Percentiles rank a stretch among this genome's conserved stretches.
phyloP scores from a whole-genome alignment of 495 filamentous ascomycete genomes.

The Penicillium flavigenum region DNA sequence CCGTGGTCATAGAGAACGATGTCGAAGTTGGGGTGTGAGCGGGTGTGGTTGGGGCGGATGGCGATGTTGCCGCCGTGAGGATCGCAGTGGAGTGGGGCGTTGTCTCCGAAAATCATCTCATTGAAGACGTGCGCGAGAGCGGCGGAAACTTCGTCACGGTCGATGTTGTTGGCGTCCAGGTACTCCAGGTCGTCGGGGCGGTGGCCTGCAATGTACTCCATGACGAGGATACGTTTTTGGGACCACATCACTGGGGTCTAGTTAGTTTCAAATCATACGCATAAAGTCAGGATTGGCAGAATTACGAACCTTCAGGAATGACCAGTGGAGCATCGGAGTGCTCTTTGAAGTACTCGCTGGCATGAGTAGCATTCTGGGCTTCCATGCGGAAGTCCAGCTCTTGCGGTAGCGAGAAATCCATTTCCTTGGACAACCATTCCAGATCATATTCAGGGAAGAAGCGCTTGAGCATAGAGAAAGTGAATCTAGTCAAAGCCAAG shows the following conservation, averaged over 20 bases:
- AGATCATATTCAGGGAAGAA: constrained; percentile 98
- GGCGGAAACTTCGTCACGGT: constrained; percentile 94
- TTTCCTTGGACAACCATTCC: constrained; percentile 91
- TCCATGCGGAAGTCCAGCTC: constrained; percentile 91
- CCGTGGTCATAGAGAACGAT: constrained; percentile 98
- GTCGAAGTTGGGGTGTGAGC: constrained; percentile 79
- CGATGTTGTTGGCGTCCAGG: constrained; percentile 80
- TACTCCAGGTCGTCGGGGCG: constrained; percentile 88
- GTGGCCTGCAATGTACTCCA: constrained; percentile 87
- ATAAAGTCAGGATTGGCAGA: background rate
- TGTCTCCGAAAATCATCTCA: constrained; percentile 96
- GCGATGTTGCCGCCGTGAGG: constrained; percentile 98
- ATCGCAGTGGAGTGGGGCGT: constrained; percentile 92
- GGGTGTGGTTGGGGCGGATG: constrained; percentile 67
- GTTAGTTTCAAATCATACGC: constrained; percentile 17
- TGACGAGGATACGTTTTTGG: constrained; percentile 84
- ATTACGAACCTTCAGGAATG: constrained; percentile 65
- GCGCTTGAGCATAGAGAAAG: constrained; percentile 82
- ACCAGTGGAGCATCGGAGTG: constrained; percentile 73
- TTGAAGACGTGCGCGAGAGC: constrained; percentile 93
- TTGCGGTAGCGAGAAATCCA: constrained; percentile 84
- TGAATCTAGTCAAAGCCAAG: constrained; percentile 80
- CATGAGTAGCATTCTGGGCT: constrained; percentile 77
- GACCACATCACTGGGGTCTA: constrained; percentile 71
- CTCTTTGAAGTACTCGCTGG: constrained; percentile 72